These are phyloP conservation scores for Saccharomycopsis hybrid DNA, from an alignment of 1,139 yeast genomes.

Conservation along the genomic window DNA sequence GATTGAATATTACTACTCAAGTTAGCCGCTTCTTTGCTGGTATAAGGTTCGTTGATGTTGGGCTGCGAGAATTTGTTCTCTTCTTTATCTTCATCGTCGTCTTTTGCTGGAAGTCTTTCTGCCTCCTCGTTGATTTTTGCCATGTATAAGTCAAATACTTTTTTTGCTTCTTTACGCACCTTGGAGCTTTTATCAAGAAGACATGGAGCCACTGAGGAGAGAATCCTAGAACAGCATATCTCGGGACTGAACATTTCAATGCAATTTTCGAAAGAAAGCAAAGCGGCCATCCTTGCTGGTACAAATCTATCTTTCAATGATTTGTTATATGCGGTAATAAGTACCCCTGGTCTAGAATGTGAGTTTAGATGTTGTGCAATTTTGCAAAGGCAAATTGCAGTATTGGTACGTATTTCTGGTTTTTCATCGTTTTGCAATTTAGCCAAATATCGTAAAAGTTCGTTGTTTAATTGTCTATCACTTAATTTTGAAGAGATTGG, in stretches of 20 bases:
- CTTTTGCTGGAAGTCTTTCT: conserved; percentile 42
- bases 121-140: conserved; percentile 62
- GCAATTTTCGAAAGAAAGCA: conserved; percentile 64
- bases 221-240: conserved; percentile 73
- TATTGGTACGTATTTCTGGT: conserved; percentile 80
- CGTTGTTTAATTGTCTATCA: conserved; percentile 82
- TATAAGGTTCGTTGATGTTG: background rate
- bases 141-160: conserved; percentile 59
- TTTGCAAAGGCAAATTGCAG: conserved; percentile 68
- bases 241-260: conserved; percentile 64
- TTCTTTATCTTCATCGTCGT: conserved; percentile 33
- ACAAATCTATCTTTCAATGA: conserved; percentile 76
- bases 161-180: conserved; percentile 67
- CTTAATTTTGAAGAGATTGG: conserved; percentile 60
- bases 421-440: conserved; percentile 82
- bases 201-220: conserved; percentile 82
- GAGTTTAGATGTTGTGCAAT: conserved; percentile 60
- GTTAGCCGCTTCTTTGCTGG: conserved; percentile 1
- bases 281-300: conserved; percentile 72
- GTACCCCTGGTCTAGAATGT: conserved; percentile 57
- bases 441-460: conserved; percentile 72
- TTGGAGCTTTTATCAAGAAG: conserved; percentile 66
- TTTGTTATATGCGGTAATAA: conserved; percentile 82
- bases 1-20: conserved; percentile 2
- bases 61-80: background rate